Evolutionary conservation across 1,139 yeast genomes (phyloP).

Genomic region (Scheffersomyces segobiensis): DNA sequence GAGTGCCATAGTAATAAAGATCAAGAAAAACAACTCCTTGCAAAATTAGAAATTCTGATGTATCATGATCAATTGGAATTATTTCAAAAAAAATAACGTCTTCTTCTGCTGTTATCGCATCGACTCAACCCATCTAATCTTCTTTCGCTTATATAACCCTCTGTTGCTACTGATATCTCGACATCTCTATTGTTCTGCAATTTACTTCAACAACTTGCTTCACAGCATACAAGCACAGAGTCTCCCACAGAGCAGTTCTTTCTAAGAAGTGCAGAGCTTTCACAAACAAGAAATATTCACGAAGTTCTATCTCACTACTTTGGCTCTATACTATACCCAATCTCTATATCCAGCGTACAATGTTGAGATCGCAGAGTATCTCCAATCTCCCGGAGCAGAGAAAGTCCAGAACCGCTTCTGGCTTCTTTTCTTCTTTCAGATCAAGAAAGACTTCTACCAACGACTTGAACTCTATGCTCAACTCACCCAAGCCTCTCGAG

Average conservation of each 20-base stretch:
- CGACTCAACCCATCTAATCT: not conserved
- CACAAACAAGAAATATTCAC: not conserved
- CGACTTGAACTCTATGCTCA: conserved; percentile 7
- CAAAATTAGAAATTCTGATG: not conserved
- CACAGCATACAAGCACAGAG: not conserved
- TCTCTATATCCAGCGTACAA: conserved; percentile 4
- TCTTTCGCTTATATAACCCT: not conserved
- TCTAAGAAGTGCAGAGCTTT: not conserved
- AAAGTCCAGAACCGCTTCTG: conserved; percentile 13
- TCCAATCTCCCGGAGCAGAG: conserved; percentile 25
- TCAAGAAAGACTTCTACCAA: conserved; percentile 16
- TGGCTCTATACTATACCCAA: not conserved
- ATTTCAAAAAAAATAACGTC: not conserved
- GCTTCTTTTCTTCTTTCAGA: conserved; percentile 24
- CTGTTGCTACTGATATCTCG: not conserved
- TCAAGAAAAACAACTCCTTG: not conserved
- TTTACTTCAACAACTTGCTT: not conserved
- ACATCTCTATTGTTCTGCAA: not conserved
- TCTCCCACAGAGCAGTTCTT: not conserved
- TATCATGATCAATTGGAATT: not conserved
- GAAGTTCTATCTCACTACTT: not conserved
- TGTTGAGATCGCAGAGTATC: conserved; percentile 36
- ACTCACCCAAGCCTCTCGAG: not conserved
- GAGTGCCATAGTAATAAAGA: not conserved
- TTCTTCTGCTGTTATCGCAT: not conserved